Conservation (phyloP, 257 asterid species). For the Datura wrightii region DNA sequence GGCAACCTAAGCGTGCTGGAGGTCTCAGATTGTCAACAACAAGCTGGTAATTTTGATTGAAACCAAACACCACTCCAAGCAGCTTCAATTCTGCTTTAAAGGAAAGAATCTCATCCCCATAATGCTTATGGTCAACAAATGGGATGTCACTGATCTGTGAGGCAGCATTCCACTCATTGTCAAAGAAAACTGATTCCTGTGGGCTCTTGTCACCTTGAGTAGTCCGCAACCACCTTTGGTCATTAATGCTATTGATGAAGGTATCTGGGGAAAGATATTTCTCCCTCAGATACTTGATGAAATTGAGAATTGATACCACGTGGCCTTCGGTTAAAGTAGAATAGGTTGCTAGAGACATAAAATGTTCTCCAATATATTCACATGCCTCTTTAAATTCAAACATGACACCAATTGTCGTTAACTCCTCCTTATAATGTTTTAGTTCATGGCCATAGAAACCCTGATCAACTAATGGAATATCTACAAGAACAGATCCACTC, state of each 20-base stretch:
- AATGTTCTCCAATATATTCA: conserved; percentile 43
- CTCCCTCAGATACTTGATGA: conserved; percentile 40
- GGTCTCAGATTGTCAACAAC: conserved; percentile 41
- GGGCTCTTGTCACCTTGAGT: conserved; percentile 41
- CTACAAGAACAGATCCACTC: conserved; percentile 38
- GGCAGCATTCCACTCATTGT: conserved; percentile 47
- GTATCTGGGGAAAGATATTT: conserved; percentile 37
- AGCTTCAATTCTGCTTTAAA: conserved; percentile 36
- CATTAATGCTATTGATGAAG: conserved; percentile 35
- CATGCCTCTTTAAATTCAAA: conserved; percentile 46
- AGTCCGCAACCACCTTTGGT: conserved; percentile 41
- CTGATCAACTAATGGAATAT: conserved; percentile 45
- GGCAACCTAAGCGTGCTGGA: conserved; percentile 26
- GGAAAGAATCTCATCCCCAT: conserved; percentile 35
- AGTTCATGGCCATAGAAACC: conserved; percentile 39
- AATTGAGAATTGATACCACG: conserved; percentile 42
- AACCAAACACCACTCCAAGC: conserved; percentile 44
- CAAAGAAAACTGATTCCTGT: conserved; percentile 35
- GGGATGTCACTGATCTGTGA: conserved; percentile 49
- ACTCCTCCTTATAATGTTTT: conserved; percentile 35
- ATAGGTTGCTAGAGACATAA: conserved; percentile 38
- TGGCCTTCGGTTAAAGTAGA: conserved; percentile 38
- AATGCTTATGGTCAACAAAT: conserved; percentile 42
- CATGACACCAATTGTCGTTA: conserved; percentile 38
- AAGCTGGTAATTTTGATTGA: conserved; percentile 33